Conservation (phyloP, 257 asterid species). For the Solanum gandarillasii region DNA sequence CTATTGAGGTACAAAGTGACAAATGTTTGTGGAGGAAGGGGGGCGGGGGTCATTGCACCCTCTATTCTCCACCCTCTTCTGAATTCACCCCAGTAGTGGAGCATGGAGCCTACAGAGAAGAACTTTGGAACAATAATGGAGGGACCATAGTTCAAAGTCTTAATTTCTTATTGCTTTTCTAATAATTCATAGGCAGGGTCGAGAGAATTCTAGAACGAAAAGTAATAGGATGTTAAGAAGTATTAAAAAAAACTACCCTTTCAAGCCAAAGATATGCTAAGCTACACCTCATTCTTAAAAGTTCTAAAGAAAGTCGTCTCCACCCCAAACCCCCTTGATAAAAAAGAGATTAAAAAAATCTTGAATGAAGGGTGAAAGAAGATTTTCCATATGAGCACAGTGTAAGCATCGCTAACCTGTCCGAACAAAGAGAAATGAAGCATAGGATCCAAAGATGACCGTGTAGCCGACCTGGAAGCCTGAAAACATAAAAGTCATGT, state of each 20-base stretch:
- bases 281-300: background rate
- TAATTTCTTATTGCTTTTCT: background rate
- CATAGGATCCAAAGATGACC: conserved; percentile 83
- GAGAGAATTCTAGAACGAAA: background rate
- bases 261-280: background rate
- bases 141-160: background rate
- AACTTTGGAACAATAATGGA: background rate
- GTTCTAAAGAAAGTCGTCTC: background rate
- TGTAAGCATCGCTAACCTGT: conserved; percentile 47
- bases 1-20: background rate
- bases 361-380: background rate
- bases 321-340: background rate
- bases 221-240: background rate
- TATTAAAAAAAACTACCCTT: background rate
- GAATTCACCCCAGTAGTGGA: background rate
- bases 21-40: background rate
- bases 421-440: conserved; percentile 80
- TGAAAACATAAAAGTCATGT: conserved; percentile 18
- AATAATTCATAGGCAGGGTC: background rate
- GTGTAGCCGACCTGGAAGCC: conserved; percentile 96
- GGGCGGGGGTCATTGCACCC: background rate
- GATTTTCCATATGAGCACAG: background rate
- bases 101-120: background rate
- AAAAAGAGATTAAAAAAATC: background rate
- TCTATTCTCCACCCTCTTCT: background rate